Base-by-base conservation (phyloP, 176 grass and related monocot genomes). In the Oryza longistaminata region DNA sequence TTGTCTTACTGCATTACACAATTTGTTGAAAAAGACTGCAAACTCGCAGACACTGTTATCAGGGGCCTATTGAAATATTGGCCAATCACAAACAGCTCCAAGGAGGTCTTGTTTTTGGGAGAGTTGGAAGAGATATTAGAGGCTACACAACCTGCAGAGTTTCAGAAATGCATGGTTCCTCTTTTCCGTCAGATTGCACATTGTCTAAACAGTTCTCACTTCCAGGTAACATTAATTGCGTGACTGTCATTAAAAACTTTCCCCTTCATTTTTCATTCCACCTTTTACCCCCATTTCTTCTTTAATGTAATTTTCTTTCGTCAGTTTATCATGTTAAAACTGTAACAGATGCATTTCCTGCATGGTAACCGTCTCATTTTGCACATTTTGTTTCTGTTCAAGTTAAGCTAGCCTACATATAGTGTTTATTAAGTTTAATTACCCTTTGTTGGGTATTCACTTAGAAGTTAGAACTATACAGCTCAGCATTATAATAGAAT, bases 91-190 rank as follows among this genome's bases (percentile, higher is more conserved):
- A 97, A 97, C 79, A 97, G 94, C 83, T 79, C 84, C 43, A 97
- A 97, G 21, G 94, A 94, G 78, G 94, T 94, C 78, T 88, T 97
- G 85, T 97, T 97, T 82, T 78, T 97, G 70, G 89, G 94, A 29
- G 94, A 97, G 40, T 71, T 97, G 40, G 94, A 97, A 82, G 94
- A 97, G 87, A 90, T 94, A 82, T 69, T 97, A 73, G 94, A 97
- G 84, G 89, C 89, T 76, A 97, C 82, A n/a, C 91, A 97, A 65
- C 84, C 85, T 50, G 89, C 87, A 0, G 94, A 97, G 78, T 97
- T 97, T 75, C 94, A 97, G 85, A 97, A 94, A 81, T 97, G 91
- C 83, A 97, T 97, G 94, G 91, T 94, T 52, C 94, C 94, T 50
- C 89, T 97, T 79, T 97, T 94, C 82, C 81, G 87, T 16, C 91